Conservation (phyloP, 78 protist genomes). For the Dictyostelium firmibasis region DNA sequence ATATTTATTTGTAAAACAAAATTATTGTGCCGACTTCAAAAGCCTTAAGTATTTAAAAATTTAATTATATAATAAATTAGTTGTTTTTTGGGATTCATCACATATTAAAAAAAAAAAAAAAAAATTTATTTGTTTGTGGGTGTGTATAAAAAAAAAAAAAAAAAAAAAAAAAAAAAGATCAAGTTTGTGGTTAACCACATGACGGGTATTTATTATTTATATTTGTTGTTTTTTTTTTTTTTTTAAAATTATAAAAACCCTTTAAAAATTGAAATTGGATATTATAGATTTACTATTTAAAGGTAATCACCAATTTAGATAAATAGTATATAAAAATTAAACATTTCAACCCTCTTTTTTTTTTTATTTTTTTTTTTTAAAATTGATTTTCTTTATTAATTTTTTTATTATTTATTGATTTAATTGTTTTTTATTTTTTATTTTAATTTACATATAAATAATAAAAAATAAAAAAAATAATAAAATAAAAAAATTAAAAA, state of each 20-base stretch:
- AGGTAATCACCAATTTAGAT: background rate
- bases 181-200: background rate
- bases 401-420: background rate
- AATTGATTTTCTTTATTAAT: too few relatives aligned
- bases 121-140: too few relatives aligned
- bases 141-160: too few relatives aligned
- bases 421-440: background rate
- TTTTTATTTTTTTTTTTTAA: too few relatives aligned
- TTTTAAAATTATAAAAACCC: background rate
- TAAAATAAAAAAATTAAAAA: background rate
- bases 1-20: background rate
- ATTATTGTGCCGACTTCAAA: background rate
- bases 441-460: background rate
- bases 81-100: background rate
- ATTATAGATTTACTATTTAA: background rate
- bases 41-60: background rate
- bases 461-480: background rate
- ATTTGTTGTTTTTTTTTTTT: too few relatives aligned
- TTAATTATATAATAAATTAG: background rate
- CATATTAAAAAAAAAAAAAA: too few relatives aligned
- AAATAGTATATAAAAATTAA: background rate
- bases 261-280: background rate
- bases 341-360: background rate
- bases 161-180: too few relatives aligned
- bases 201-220: background rate